Evolutionary conservation across 352 stramenopile genomes (phyloP).

Genomic region (Plasmopara halstedii): DNA sequence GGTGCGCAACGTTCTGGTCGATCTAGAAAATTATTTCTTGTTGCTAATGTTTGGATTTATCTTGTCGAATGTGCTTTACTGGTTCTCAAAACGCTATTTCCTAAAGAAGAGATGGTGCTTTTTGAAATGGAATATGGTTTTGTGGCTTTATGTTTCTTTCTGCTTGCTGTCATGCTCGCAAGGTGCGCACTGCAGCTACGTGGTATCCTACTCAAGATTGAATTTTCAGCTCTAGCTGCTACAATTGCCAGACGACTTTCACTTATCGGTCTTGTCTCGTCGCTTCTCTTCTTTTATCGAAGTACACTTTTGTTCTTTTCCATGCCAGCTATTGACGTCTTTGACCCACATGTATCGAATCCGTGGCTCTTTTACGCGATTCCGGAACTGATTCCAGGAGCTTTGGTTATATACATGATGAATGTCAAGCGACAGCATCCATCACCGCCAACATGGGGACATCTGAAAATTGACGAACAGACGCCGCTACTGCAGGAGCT

Average conservation of each 20-base stretch:
- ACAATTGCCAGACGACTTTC: conserved; percentile 47
- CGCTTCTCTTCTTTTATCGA: conserved; percentile 52
- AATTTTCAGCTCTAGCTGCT: conserved; percentile 57
- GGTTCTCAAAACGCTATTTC: conserved; percentile 66
- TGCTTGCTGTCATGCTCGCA: conserved; percentile 61
- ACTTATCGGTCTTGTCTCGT: conserved; percentile 45
- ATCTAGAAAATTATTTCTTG: conserved; percentile 57
- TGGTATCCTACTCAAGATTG: conserved; percentile 57
- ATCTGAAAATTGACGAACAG: conserved; percentile 29
- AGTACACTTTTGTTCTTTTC: conserved; percentile 56
- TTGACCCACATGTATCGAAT: conserved; percentile 62
- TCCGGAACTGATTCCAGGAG: conserved; percentile 57
- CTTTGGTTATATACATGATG: conserved; percentile 77
- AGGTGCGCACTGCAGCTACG: conserved; percentile 42
- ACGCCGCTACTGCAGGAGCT: conserved; percentile 45
- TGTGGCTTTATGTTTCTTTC: conserved; percentile 66
- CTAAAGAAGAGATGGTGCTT: conserved; percentile 39
- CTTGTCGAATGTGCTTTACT: conserved; percentile 62
- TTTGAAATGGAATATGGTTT: conserved; percentile 71
- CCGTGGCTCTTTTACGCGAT: conserved; percentile 75
- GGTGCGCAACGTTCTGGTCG: conserved; percentile 37
- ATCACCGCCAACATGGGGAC: conserved; percentile 9
- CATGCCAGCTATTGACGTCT: conserved; percentile 59
- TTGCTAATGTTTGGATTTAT: conserved; percentile 81
- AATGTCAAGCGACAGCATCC: conserved; percentile 44